Evolutionary conservation across 2,329 filamentous ascomycete genomes (phyloP), one percentile per base, ranked within the genome.

Genomic region (Metarhizium brunneum): DNA sequence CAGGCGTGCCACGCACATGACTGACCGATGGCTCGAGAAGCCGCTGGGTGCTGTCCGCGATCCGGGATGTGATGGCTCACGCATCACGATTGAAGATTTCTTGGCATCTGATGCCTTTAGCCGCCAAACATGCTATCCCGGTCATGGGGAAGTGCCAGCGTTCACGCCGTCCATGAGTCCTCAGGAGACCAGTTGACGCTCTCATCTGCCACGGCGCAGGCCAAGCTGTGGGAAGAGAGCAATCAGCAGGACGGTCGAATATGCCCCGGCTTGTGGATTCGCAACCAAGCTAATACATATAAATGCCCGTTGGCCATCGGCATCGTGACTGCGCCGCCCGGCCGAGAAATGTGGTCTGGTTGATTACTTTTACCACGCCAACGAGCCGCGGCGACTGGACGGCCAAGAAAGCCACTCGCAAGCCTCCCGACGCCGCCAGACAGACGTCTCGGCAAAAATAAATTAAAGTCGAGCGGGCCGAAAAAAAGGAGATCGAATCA

Each of bases 1-100:
- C 30, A 13, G 16, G 38, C 51, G 40, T 53, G 51, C 38, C 51
- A 45, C 51, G 25, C 50, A 48, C 52, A 53, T 53, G 52, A 47
- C 52, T 35, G 32, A 35, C 32, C 29, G 40, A 52, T 16, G 30
- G 38, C 29, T 29, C 25, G 32, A 14, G 13, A 20, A 16, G 49
- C 29, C 49, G 11, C 35, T 25, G 18, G 16, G 45, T 13, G 16
- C 25, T 18, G 45, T 16, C 45, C 18, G 18, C 30, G 20, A 49
- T 10, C 29, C 16, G 51, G 52, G 14, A 53, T 40, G 29, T 47
- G 42, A 48, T 47, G 13, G 13, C 49, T 40, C 38, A 14, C 38
- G 14, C 38, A 40, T 51, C 35, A 3, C 50, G 13, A 13, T 47
- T 20, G 25, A 18, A 25, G 25, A 25, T 36, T 52, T 14, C 18